Percentiles rank a stretch among this genome's conserved stretches.
Conservation (phyloP, 2,329 filamentous ascomycete species). For the Ambrosiella xylebori region DNA sequence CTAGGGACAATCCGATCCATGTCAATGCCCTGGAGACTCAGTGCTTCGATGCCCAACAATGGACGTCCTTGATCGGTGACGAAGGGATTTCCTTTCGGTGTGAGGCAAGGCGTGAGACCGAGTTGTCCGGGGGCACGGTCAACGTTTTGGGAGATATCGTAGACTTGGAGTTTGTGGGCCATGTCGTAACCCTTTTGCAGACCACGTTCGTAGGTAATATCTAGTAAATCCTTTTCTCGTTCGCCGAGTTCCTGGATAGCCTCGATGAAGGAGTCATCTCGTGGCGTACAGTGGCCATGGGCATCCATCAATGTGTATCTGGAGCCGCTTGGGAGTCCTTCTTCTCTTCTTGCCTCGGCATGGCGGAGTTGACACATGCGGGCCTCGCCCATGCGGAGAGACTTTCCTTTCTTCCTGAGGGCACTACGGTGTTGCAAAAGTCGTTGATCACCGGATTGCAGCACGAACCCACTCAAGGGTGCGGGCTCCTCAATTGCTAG, state of each 20-base stretch:
- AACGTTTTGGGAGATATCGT: slow-evolving; percentile 58
- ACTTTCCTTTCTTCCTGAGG: slow-evolving; percentile 21
- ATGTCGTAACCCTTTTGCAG: slow-evolving; percentile 29
- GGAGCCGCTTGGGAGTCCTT: slow-evolving; percentile 29
- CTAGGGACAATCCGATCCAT: slow-evolving; percentile 44
- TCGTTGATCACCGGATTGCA: slow-evolving; percentile 35
- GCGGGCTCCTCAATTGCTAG: slow-evolving; percentile 39
- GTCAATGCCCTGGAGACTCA: slow-evolving; percentile 53
- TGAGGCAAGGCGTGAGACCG: slow-evolving; percentile 50
- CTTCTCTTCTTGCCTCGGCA: slow-evolving; percentile 30
- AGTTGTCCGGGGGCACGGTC: slow-evolving; percentile 37
- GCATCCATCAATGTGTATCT: slow-evolving; percentile 44
- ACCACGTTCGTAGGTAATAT: slow-evolving; percentile 37
- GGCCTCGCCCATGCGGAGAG: slow-evolving; percentile 28
- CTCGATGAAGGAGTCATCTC: slow-evolving; percentile 35
- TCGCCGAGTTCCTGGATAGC: slow-evolving; percentile 35
- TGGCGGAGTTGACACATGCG: slow-evolving; percentile 42
- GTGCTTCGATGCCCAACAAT: slow-evolving; percentile 43
- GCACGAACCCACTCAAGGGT: slow-evolving; percentile 43
- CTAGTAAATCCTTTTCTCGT: slow-evolving; percentile 48
- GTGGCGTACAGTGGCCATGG: slow-evolving; percentile 30
- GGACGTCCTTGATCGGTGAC: slow-evolving; percentile 42
- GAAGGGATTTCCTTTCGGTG: slow-evolving; percentile 45
- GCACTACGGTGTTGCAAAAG: slow-evolving; percentile 33
- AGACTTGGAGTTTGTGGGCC: slow-evolving; percentile 26